A percentile compares a stretch with the other conserved stretches of the same genome.
Evolutionary conservation across 225 moss, liverwort and hornwort genomes (phyloP).

Genomic region (Pleurozium schreberi): DNA sequence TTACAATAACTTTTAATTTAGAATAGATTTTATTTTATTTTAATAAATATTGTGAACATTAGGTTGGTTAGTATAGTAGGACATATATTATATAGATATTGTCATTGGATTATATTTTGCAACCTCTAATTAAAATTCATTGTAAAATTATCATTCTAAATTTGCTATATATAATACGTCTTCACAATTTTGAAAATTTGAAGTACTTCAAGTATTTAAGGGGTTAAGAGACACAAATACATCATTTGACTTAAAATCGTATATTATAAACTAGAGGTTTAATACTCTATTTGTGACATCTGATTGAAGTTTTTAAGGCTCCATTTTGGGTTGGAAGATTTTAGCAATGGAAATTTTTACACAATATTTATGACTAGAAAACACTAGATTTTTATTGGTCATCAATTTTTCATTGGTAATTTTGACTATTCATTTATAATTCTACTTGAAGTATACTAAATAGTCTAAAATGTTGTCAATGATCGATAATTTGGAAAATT

Average conservation of each 20-base stretch:
- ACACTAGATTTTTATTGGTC: not conserved
- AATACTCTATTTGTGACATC: not conserved
- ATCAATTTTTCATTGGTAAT: not conserved
- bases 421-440: not conserved
- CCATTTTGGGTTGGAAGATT: accelerated
- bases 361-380: not conserved
- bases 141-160: too few relatives aligned
- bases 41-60: too few relatives aligned
- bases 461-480: accelerated
- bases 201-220: not conserved
- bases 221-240: not conserved
- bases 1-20: not conserved
- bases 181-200: not conserved
- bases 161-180: too few relatives aligned
- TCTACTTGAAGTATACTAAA: not conserved
- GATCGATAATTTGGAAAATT: not conserved
- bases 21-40: too few relatives aligned
- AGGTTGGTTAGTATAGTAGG: not conserved
- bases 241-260: not conserved
- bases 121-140: not conserved
- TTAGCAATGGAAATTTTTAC: not conserved
- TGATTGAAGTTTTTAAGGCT: accelerated
- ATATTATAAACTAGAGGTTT: not conserved
- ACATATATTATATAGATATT: not conserved
- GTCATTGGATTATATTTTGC: not conserved